Evolutionary conservation across 176 grass and related monocot species (phyloP), one percentile per base, ranked within the genome.

Genomic region (Urochloa ruziziensis): DNA sequence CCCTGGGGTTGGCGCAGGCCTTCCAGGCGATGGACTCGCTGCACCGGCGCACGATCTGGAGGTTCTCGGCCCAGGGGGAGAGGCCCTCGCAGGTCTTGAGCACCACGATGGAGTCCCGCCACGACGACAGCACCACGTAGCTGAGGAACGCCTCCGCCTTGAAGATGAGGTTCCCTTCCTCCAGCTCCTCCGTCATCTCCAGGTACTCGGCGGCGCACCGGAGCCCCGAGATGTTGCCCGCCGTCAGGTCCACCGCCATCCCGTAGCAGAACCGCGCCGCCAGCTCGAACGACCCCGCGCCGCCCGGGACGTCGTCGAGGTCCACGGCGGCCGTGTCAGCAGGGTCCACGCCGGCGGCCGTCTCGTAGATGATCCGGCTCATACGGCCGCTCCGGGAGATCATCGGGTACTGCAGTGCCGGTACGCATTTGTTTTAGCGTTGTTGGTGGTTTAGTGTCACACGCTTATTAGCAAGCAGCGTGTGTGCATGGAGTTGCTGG

Each of bases 1-100:
- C 93, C 35, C 91, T 81, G 7, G 96, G 96, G 39, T 99, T 99
- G 9, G 93, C 89, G 81, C 96, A 99, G 61, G 96, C 93, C 87
- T 96, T 99, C 96, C 96, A 99, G 0, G 96, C 96, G 88, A 99
- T 99, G 74, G 96, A 99, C 85, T 99, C 93, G 75, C 96, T 96
- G 89, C 96, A 96, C 0, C 96, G 87, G 1, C 96, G 90, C 61
- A 96, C 93, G 80, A 99, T 99, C 84, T 99, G 93, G n/a, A 99
- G 90, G 96, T 99, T 96, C 80, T 99, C 96, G 3, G 93, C 89
- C 96, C 96, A 99, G 0, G 96, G 93, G 7, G 93, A 96, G 85
- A 98, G 88, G 12, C 80, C 86, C 85, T 96, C 96, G 83, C 96
- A 99, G 78, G 83, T 92, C 91, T 96, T 99, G 82, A 99, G 84